Evolutionary conservation across 257 asterid species (phyloP).

Genomic region (Anisodus tanguticus): DNA sequence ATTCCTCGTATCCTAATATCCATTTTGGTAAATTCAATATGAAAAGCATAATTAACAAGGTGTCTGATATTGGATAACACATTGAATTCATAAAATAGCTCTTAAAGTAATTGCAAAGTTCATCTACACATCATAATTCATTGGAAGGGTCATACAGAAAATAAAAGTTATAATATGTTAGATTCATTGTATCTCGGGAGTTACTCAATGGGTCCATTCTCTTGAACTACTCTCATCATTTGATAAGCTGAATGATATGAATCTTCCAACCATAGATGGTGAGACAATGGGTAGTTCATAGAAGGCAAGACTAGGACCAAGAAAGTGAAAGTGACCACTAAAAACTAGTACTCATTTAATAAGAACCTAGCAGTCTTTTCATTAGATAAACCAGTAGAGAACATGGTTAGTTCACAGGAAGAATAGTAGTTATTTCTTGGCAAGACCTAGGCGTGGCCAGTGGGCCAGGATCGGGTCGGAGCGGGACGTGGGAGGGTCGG

Average conservation of each 20-base stretch:
- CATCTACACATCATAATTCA: background rate
- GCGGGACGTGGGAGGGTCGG: no score
- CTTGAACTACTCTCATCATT: background rate
- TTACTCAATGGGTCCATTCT: conserved; percentile 16
- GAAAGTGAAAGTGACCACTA: background rate
- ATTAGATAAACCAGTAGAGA: background rate
- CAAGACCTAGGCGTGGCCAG: background rate
- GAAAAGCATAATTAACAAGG: background rate
- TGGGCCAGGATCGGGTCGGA: no score
- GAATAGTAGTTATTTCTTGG: background rate
- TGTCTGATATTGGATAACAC: background rate
- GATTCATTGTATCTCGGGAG: background rate
- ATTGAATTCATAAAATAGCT: background rate
- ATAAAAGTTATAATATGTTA: background rate
- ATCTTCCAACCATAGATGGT: background rate
- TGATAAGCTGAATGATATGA: background rate
- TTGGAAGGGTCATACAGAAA: background rate
- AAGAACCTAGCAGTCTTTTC: background rate
- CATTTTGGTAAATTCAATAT: background rate
- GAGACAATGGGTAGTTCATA: background rate
- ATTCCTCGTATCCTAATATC: background rate
- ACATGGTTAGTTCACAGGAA: background rate
- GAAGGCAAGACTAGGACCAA: conserved; percentile 1
- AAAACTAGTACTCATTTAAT: background rate
- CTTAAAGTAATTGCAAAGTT: background rate